A percentile compares a stretch with the other conserved stretches of the same genome.
Evolutionary conservation across 2,329 filamentous ascomycete species (phyloP).

Genomic region (Arthrobotrys entomopaga): DNA sequence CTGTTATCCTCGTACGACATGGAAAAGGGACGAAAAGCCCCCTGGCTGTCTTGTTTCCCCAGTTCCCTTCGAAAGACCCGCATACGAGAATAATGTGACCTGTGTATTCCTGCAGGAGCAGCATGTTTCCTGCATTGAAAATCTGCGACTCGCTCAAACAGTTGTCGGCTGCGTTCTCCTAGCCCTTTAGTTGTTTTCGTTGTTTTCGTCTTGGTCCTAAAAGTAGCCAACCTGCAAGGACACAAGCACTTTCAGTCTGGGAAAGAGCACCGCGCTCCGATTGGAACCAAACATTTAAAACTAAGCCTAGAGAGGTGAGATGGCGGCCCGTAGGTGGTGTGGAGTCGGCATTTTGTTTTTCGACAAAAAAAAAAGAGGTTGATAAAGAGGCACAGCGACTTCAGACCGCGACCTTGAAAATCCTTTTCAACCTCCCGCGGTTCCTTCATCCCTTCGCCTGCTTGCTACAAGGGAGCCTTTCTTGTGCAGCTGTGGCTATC

Average conservation of each 20-base stretch:
- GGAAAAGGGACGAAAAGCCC: constrained; percentile 12
- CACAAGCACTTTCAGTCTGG: constrained; percentile 34
- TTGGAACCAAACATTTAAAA: constrained; percentile 34
- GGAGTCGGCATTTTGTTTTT: constrained; percentile 29
- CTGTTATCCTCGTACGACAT: constrained; percentile 15
- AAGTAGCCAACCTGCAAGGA: constrained; percentile 40
- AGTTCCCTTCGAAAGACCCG: constrained; percentile 5
- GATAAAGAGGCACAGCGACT: constrained; percentile 42
- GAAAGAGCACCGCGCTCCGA: constrained; percentile 29
- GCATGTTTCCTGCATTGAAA: constrained; percentile 20
- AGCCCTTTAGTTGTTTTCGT: constrained; percentile 21
- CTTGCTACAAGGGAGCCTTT: constrained; percentile 6
- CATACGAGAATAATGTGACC: neutral
- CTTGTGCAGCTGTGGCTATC: constrained; percentile 7
- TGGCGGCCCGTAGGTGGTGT: constrained; percentile 36
- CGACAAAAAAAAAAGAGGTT: constrained; percentile 34
- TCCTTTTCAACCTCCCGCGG: constrained; percentile 43
- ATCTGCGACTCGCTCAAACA: constrained; percentile 31
- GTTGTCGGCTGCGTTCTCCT: constrained; percentile 47
- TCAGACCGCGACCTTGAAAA: constrained; percentile 33
- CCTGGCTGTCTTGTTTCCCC: constrained; percentile 20
- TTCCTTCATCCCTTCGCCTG: constrained; percentile 23
- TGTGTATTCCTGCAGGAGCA: constrained; percentile 17
- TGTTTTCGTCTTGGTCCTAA: constrained; percentile 13
- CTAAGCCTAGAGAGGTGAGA: constrained; percentile 36